Conservation (phyloP, 768 basidiomycete species). For the Galerina sulciceps region DNA sequence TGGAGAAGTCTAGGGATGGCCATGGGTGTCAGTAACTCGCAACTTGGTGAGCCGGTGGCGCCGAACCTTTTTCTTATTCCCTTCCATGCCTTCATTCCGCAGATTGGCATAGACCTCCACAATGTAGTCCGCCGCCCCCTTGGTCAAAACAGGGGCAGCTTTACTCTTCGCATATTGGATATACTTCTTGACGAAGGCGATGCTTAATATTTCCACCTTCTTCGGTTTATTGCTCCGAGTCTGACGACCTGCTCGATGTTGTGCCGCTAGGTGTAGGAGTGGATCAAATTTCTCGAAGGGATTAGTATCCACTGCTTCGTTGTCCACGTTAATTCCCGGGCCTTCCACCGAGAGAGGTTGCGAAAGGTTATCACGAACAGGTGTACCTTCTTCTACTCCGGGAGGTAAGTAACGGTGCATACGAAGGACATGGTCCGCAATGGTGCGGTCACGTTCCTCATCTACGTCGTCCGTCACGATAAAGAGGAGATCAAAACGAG, state of each 20-base stretch:
- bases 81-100: slow-evolving; percentile 90
- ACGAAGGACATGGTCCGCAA: slow-evolving; percentile 96
- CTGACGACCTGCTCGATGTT: slow-evolving; percentile 48
- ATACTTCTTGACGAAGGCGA: slow-evolving; percentile 97
- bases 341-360: slow-evolving; percentile 91
- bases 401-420: slow-evolving; percentile 97
- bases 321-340: slow-evolving; percentile 56
- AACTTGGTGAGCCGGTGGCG: slow-evolving; percentile 12
- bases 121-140: slow-evolving; percentile 94
- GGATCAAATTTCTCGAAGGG: slow-evolving; percentile 98
- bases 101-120: slow-evolving; percentile 90
- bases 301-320: slow-evolving; percentile 68
- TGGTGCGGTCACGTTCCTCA: slow-evolving; percentile 88
- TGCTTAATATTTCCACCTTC: slow-evolving; percentile 85
- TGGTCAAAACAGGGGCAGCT: slow-evolving; percentile 82
- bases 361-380: slow-evolving; percentile 82
- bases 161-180: slow-evolving; percentile 96
- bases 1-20: slow-evolving; percentile 79
- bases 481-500: slow-evolving; percentile 98
- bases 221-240: slow-evolving; percentile 63
- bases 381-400: slow-evolving; percentile 96
- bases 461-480: slow-evolving; percentile 99
- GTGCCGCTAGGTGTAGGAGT: slow-evolving; percentile 85
- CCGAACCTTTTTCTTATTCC: slow-evolving; percentile 82
- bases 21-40: slow-evolving; percentile 8